Conservation (phyloP, 164 flowering plant species). For the Vitis rotundifolia region DNA sequence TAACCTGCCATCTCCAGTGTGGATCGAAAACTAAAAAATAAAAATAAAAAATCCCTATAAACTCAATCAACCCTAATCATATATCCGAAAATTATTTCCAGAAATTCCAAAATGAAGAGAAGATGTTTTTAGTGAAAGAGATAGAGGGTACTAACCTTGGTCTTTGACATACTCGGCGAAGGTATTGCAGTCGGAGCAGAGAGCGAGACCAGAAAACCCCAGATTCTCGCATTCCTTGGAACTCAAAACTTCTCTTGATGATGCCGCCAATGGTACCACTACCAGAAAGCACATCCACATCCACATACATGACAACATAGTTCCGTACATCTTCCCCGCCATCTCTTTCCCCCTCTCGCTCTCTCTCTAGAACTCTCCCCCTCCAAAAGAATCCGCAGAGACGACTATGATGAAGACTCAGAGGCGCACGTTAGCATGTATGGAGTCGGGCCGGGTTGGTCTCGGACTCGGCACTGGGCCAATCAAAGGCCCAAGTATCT, state of each 20-base stretch:
- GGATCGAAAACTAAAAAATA: too few relatives aligned
- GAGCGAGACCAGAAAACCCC: slow-evolving; percentile 89
- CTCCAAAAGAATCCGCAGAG: too few relatives aligned
- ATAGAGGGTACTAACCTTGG: slow-evolving; percentile 41
- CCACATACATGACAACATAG: neutral
- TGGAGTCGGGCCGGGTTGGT: too few relatives aligned
- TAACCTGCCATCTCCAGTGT: too few relatives aligned
- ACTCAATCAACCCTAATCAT: too few relatives aligned
- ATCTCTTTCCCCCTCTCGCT: neutral
- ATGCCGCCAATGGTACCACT: neutral
- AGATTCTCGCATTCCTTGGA: slow-evolving; percentile 74
- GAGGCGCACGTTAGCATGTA: too few relatives aligned
- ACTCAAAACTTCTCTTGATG: slow-evolving; percentile 45
- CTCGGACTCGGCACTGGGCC: too few relatives aligned
- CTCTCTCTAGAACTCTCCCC: neutral
- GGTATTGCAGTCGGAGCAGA: slow-evolving; percentile 87
- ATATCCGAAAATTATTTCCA: neutral
- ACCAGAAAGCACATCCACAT: neutral
- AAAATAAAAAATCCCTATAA: too few relatives aligned
- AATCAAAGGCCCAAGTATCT: too few relatives aligned
- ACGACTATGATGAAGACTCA: too few relatives aligned
- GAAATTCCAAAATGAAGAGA: neutral
- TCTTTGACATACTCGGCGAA: slow-evolving; percentile 81
- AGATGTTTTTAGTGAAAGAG: neutral
- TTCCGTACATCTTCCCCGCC: neutral